Conservation (phyloP, 73 alveolate species). For the Halteria grandinella region DNA sequence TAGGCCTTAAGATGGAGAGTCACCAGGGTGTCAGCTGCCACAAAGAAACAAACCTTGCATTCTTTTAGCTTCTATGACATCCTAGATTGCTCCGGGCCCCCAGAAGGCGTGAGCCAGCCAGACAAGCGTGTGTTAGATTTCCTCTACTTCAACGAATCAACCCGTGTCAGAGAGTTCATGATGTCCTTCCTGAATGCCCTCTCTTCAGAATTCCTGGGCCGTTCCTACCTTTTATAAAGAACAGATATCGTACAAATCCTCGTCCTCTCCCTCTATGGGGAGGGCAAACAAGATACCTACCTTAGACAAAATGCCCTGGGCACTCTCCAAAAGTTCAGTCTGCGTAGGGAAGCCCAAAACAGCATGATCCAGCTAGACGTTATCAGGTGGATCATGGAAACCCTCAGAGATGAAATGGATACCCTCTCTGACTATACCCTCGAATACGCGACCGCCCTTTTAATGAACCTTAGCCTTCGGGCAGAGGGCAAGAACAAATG, state of each 20-base stretch:
- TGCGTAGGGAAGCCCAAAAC: conserved; percentile 65
- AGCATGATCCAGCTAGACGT: conserved; percentile 69
- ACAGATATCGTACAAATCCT: conserved; percentile 24
- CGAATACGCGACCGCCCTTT: conserved; percentile 80
- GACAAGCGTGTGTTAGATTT: conserved; percentile 20
- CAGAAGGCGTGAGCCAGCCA: neutral
- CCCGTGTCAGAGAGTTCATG: conserved; percentile 59
- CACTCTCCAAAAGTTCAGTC: conserved; percentile 67
- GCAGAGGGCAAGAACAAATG: conserved; percentile 73
- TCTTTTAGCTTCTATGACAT: conserved; percentile 65
- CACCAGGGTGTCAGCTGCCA: conserved; percentile 50
- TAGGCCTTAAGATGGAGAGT: conserved; percentile 84
- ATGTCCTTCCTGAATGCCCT: conserved; percentile 63
- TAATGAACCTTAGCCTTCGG: conserved; percentile 72
- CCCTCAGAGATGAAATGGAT: conserved; percentile 37
- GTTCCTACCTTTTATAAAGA: conserved; percentile 63
- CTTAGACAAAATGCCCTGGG: conserved; percentile 72
- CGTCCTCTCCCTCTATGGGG: conserved; percentile 6
- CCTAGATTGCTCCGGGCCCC: conserved; percentile 41
- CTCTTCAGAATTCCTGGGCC: conserved; percentile 71
- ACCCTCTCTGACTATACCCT: conserved; percentile 64
- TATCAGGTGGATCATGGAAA: conserved; percentile 65
- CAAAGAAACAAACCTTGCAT: conserved; percentile 46
- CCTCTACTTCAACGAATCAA: conserved; percentile 9
- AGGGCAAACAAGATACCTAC: conserved; percentile 53